These are phyloP conservation scores for Saccharomyces hybrid DNA, from an alignment of 1,139 yeast species.

Conservation along the genomic window DNA sequence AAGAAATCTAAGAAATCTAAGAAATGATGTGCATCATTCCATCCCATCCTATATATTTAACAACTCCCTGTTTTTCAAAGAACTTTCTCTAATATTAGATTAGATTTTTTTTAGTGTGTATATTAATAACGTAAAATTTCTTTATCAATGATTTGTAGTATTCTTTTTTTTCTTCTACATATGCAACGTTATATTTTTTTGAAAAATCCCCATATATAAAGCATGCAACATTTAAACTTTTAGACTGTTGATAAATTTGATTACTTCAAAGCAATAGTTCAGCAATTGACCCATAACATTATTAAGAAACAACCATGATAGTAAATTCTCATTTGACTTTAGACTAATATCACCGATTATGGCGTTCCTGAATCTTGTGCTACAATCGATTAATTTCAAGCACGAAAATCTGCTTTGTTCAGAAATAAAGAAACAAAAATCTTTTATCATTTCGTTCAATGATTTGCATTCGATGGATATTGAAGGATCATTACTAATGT, in stretches of 20 bases:
- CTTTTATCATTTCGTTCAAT: slow-evolving; percentile 1
- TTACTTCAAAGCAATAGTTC: slow-evolving; percentile 3
- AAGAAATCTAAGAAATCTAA: slow-evolving; percentile 52
- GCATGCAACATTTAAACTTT: too few relatives aligned
- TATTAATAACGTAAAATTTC: slow-evolving; percentile 1
- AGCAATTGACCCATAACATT: slow-evolving; percentile 1
- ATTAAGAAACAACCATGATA: slow-evolving; percentile 3
- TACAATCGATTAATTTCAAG: neutral
- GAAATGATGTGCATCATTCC: slow-evolving; percentile 27
- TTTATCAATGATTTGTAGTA: neutral
- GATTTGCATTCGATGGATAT: neutral
- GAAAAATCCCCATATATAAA: too few relatives aligned
- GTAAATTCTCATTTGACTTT: neutral
- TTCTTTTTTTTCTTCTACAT: neutral
- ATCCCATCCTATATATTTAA: neutral
- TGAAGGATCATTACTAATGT: neutral
- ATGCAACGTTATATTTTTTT: neutral
- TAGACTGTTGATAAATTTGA: slow-evolving; percentile 3
- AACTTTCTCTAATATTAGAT: neutral
- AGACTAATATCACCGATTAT: slow-evolving; percentile 1
- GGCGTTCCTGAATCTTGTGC: neutral
- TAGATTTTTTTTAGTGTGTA: neutral
- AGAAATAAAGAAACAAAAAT: slow-evolving; percentile 1
- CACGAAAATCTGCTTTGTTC: neutral
- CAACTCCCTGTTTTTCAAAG: neutral